Conservation (phyloP, 2,329 filamentous ascomycete species). For the Pseudogymnoascus sp. region DNA sequence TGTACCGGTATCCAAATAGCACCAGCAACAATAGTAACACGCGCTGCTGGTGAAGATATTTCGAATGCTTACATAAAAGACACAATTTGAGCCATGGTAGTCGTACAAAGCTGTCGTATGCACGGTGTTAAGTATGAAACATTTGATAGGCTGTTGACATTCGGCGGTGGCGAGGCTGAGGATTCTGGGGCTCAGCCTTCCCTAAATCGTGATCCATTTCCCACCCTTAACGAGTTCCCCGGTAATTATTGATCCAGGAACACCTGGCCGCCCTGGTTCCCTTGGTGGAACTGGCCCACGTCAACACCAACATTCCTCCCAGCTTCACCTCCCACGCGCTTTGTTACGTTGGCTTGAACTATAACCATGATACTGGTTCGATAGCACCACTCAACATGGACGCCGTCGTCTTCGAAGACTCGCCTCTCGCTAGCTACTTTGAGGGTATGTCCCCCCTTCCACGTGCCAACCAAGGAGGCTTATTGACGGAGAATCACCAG, state of each 20-base stretch:
- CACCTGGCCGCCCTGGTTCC: conserved; percentile 2
- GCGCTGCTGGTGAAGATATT: neutral
- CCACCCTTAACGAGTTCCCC: conserved; percentile 1
- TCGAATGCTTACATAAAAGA: neutral
- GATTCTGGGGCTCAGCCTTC: neutral
- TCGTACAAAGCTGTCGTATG: neutral
- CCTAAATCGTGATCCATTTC: conserved; percentile 4
- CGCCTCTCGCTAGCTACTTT: conserved; percentile 80
- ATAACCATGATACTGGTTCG: conserved; percentile 10
- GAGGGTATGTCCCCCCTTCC: conserved; percentile 53
- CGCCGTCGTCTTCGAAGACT: conserved; percentile 75
- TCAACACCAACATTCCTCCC: conserved; percentile 4
- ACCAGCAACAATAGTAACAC: neutral
- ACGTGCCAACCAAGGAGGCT: conserved; percentile 8
- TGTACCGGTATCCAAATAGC: neutral
- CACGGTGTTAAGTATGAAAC: neutral
- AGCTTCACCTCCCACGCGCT: neutral
- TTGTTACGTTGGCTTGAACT: neutral
- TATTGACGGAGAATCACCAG: neutral
- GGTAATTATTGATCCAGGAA: conserved; percentile 3
- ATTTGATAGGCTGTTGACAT: neutral
- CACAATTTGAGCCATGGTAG: neutral
- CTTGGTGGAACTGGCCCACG: neutral
- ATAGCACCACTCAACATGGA: conserved; percentile 52
- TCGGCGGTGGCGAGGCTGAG: neutral